phyloP scores from a whole-genome alignment of 306 rosid species.

The Lathyrus sativus region DNA sequence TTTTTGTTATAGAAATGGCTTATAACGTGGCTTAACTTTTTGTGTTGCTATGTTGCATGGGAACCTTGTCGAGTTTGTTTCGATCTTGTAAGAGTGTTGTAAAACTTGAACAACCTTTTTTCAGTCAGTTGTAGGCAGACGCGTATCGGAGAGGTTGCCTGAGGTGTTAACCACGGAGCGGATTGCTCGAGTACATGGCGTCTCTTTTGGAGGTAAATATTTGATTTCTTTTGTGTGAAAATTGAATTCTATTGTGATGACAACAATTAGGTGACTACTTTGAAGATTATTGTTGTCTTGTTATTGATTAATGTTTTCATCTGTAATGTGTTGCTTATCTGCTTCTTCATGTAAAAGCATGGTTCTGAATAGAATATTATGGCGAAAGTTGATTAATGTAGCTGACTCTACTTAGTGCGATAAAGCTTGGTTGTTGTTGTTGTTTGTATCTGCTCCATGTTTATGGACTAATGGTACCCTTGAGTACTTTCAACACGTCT shows the following conservation, averaged over 20 bases:
- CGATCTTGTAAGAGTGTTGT: no score
- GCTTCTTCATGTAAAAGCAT: no score
- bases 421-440: not conserved
- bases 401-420: no score
- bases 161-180: constrained; percentile 4
- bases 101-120: no score
- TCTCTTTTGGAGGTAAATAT: constrained; percentile 27
- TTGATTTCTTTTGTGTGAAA: constrained; percentile 16
- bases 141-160: constrained; percentile 23
- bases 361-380: no score
- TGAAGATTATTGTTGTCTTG: not conserved
- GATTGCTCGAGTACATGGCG: no score
- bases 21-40: no score
- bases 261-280: not conserved
- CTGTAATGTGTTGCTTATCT: not conserved
- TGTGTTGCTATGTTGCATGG: constrained; percentile 7
- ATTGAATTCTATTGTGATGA: constrained; percentile 13
- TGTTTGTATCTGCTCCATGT: not conserved
- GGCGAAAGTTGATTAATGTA: no score
- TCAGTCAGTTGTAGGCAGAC: constrained; percentile 22
- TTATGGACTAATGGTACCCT: not conserved
- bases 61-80: no score
- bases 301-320: not conserved
- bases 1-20: not conserved
- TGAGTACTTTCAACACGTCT: constrained; percentile 11